Conservation (phyloP, 2,329 filamentous ascomycete species). For the Fusarium penzigii region DNA sequence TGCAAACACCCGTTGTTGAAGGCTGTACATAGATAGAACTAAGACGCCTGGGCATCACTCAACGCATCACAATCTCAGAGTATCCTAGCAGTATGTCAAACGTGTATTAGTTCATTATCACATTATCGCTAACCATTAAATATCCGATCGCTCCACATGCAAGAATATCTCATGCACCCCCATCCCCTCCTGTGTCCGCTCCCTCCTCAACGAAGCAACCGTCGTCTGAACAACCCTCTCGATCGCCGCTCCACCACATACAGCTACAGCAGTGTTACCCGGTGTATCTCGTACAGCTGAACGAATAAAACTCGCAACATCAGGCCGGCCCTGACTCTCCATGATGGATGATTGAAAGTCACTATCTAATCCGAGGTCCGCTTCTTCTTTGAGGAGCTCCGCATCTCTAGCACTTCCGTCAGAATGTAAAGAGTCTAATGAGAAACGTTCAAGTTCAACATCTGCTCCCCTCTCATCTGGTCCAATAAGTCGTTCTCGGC, state of each 20-base stretch:
- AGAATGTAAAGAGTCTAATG: constrained; percentile 19
- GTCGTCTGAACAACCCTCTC: constrained; percentile 20
- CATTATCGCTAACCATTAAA: constrained; percentile 10
- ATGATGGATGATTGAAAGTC: constrained; percentile 15
- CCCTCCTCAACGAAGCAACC: constrained; percentile 14
- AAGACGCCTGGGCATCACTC: too few relatives aligned
- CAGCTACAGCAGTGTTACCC: constrained; percentile 22
- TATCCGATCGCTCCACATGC: constrained; percentile 25
- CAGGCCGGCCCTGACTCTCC: constrained; percentile 25
- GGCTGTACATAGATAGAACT: too few relatives aligned
- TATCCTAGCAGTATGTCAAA: too few relatives aligned
- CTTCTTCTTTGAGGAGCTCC: constrained; percentile 27
- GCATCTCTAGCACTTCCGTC: constrained; percentile 18
- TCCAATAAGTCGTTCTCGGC: constrained; percentile 23
- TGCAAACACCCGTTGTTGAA: too few relatives aligned
- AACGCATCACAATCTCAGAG: too few relatives aligned
- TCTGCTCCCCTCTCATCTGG: constrained; percentile 14
- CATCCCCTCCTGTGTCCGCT: constrained; percentile 11
- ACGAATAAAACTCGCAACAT: constrained; percentile 22
- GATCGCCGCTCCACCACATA: constrained; percentile 24
- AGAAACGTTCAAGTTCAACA: constrained; percentile 26
- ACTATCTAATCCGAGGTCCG: constrained; percentile 20
- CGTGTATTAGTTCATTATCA: not conserved
- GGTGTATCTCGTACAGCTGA: constrained; percentile 15
- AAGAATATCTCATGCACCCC: constrained; percentile 18